A percentile compares a stretch with the other conserved stretches of the same genome.
These are phyloP conservation scores for Myxozyma sirexii DNA, from an alignment of 805 yeast species.

Conservation along the genomic window DNA sequence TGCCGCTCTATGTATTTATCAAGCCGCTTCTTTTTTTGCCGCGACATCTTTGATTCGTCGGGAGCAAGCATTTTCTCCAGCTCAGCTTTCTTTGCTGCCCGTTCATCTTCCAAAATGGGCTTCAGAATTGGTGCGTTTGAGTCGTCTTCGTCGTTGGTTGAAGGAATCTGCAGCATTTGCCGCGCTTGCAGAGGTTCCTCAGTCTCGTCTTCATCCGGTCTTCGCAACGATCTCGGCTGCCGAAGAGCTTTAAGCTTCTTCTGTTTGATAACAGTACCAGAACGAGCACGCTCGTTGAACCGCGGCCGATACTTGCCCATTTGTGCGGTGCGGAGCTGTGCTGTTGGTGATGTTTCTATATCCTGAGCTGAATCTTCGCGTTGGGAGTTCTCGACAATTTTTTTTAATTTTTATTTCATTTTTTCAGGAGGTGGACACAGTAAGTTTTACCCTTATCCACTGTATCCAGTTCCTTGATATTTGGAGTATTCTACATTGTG, in stretches of 20 bases:
- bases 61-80: constrained; percentile 62
- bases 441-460: neutral
- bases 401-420: neutral
- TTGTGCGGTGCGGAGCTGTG: no score
- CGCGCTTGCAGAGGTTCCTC: neutral
- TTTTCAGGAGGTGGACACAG: constrained; percentile 13
- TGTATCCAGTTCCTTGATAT: no score
- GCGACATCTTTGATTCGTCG: constrained; percentile 67
- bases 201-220: constrained; percentile 45
- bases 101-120: constrained; percentile 68
- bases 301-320: constrained; percentile 85
- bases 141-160: constrained; percentile 40
- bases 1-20: constrained; percentile 94
- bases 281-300: constrained; percentile 81
- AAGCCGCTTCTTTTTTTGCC: constrained; percentile 71
- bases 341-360: no score
- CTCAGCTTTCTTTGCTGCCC: constrained; percentile 63
- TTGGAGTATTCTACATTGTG: no score
- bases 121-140: constrained; percentile 63
- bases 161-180: neutral
- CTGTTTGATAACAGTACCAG: constrained; percentile 82
- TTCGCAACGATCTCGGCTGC: constrained; percentile 63
- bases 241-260: constrained; percentile 66
- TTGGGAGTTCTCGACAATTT: neutral
- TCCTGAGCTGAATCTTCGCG: neutral